Base-by-base conservation (phyloP, 2,329 filamentous ascomycete species). In the Macrophomina pseudophaseolina region DNA sequence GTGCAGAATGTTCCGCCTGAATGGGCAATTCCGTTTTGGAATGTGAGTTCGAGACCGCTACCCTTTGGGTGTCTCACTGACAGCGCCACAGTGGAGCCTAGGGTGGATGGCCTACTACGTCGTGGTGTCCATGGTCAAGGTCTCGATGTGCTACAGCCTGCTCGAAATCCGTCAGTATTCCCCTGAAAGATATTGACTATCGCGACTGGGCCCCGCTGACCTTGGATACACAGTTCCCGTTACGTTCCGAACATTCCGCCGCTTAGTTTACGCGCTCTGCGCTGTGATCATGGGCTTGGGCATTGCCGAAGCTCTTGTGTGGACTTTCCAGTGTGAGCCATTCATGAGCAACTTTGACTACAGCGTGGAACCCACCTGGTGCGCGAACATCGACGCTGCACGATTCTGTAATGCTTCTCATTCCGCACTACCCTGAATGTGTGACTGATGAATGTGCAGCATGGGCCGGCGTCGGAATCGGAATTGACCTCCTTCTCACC, bases 291-390 rank as follows among this genome's bases (percentile, higher is more conserved):
- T 66, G 58, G 33, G 35, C 30, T n/a, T 66, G 30, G 65, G 65
- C 8, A 46, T 63, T 38, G 65, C 65, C 30, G 52, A 66, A 54
- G 49, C 56, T 14, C 38, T 53, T 1, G 52, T 66, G 23, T 66
- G 65, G 65, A 35, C 59, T 3, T 66, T 66, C 11, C 65, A 66
- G 23, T 66, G 65, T 35, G 23, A 52, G 18, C 65, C 65, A 1
- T 66, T 66, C 52, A 62, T 66, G 48, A 48, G 48, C 46, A 66
- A 66, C 12, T 66, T 66, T 28, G 56, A 66, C 33, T 66, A 62
- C 49, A 33, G 28, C 38, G 32, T 66, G 6, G 28, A 53, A 33
- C 12, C 56, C 1, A 54, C 58, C 18, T 62, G 40, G 38, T 66
- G 65, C 28, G 52, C 52, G 6, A 56, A 66, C 14, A 63, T 66